Evolutionary conservation across 768 basidiomycete species (phyloP).

Genomic region (Collybia sordida): DNA sequence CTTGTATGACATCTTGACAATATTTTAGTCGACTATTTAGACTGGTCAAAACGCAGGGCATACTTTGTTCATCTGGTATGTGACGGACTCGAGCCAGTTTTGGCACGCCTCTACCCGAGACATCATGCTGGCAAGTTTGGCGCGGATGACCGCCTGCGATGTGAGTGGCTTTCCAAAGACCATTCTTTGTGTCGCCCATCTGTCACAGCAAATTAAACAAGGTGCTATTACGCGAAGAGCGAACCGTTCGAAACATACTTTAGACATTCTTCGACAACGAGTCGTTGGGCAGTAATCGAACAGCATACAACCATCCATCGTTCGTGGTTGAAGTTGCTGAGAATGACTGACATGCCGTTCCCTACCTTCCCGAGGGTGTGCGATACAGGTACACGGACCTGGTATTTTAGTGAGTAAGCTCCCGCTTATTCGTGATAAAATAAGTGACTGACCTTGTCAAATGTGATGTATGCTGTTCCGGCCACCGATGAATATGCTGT

Average conservation of each 20-base stretch:
- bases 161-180: conserved; percentile 89
- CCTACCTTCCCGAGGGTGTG: conserved; percentile 89
- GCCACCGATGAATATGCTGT: conserved; percentile 91
- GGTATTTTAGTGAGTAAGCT: conserved; percentile 10
- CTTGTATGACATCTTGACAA: conserved; percentile 73
- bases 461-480: conserved; percentile 85
- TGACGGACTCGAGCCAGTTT: conserved; percentile 87
- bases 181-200: conserved; percentile 86
- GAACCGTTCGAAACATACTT: conserved; percentile 46
- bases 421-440: neutral
- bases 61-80: conserved; percentile 91
- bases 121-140: conserved; percentile 89
- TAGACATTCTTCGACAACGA: conserved; percentile 86
- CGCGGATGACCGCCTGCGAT: conserved; percentile 82
- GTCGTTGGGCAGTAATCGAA: conserved; percentile 72
- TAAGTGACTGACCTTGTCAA: conserved; percentile 50
- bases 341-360: conserved; percentile 77
- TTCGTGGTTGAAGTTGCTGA: conserved; percentile 89
- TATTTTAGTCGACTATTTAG: conserved; percentile 4
- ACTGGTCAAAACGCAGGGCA: conserved; percentile 7
- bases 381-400: conserved; percentile 76
- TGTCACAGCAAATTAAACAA: conserved; percentile 21
- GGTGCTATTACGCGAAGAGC: neutral
- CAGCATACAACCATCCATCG: conserved; percentile 83
- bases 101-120: conserved; percentile 84